phyloP scores from a whole-genome alignment of 2,329 filamentous ascomycete species.

The Metarhizium anisopliae region DNA sequence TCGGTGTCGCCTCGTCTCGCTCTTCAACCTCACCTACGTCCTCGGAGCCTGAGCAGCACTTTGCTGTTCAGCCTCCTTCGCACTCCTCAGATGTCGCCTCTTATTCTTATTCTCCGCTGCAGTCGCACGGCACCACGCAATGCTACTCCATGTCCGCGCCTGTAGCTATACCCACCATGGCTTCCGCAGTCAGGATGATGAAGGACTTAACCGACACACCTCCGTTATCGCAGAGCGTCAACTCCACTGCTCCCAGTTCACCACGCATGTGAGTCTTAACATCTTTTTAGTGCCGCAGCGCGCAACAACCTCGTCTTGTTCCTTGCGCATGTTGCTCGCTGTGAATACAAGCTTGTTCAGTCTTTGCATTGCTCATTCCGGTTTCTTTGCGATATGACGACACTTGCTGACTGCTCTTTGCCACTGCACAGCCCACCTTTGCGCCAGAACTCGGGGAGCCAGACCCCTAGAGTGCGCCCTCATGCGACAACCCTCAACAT shows the following conservation, averaged over 20 bases:
- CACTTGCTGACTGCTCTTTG: not conserved
- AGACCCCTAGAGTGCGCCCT: conserved; percentile 67
- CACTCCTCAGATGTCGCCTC: conserved; percentile 20
- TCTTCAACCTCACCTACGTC: conserved; percentile 18
- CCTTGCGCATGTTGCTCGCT: not conserved
- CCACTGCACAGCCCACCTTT: conserved; percentile 47
- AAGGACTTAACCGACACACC: conserved; percentile 43
- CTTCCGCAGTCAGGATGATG: conserved; percentile 31
- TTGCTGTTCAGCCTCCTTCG: conserved; percentile 23
- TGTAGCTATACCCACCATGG: conserved; percentile 26
- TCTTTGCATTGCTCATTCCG: not conserved
- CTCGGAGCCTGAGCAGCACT: conserved; percentile 22
- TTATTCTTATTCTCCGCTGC: not conserved
- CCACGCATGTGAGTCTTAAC: conserved; percentile 43
- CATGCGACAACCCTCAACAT: conserved; percentile 96
- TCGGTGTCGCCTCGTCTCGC: conserved; percentile 22
- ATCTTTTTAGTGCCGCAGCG: not conserved
- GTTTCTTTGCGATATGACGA: too few species aligned
- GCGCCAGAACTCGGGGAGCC: conserved; percentile 64
- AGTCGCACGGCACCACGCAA: not conserved
- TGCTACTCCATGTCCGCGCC: conserved; percentile 11
- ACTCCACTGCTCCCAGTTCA: conserved; percentile 49
- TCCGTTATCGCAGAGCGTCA: conserved; percentile 46
- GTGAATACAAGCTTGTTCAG: not conserved
- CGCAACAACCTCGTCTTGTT: not conserved